phyloP scores from a whole-genome alignment of 1,284 basidiomycete species.

The Ganoderma lucidum region DNA sequence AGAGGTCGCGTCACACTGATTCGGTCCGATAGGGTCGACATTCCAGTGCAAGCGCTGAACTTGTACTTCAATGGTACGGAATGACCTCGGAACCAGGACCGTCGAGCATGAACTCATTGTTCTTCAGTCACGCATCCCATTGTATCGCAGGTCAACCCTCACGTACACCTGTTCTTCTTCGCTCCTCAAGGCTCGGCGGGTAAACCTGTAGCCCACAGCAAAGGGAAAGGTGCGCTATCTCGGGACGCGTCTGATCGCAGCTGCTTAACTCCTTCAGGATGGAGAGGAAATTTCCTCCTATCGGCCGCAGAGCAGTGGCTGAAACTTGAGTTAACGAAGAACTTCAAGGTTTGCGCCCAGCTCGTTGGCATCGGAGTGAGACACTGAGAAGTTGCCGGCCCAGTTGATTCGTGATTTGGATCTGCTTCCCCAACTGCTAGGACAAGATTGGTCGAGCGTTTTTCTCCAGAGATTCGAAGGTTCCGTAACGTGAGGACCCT shows the following conservation, averaged over 20 bases:
- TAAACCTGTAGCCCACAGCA: constrained; percentile 90
- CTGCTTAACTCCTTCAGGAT: constrained; percentile 57
- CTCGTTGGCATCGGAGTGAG: not conserved
- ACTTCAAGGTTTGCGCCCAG: constrained; percentile 72
- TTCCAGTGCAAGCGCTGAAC: constrained; percentile 92
- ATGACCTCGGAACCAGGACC: constrained; percentile 11
- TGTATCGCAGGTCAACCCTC: constrained; percentile 96
- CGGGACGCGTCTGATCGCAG: no score
- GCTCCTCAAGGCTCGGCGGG: constrained; percentile 94
- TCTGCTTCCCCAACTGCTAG: constrained; percentile 86
- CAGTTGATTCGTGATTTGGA: constrained; percentile 93
- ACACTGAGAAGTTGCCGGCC: constrained; percentile 14
- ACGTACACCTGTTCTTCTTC: constrained; percentile 99
- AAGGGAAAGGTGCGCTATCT: constrained; percentile 77
- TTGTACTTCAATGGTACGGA: constrained; percentile 86
- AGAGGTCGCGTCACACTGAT: not conserved
- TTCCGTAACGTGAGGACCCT: constrained; percentile 73
- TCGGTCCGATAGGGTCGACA: constrained; percentile 74
- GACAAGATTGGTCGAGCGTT: constrained; percentile 95
- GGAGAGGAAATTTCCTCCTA: constrained; percentile 95
- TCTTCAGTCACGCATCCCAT: constrained; percentile 90
- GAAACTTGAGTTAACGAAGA: constrained; percentile 94
- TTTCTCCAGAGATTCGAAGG: constrained; percentile 92
- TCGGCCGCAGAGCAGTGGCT: constrained; percentile 93
- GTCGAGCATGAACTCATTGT: constrained; percentile 15